Evolutionary conservation across 2,329 filamentous ascomycete genomes (phyloP).

Genomic region (Pestalotiopsis sp.): DNA sequence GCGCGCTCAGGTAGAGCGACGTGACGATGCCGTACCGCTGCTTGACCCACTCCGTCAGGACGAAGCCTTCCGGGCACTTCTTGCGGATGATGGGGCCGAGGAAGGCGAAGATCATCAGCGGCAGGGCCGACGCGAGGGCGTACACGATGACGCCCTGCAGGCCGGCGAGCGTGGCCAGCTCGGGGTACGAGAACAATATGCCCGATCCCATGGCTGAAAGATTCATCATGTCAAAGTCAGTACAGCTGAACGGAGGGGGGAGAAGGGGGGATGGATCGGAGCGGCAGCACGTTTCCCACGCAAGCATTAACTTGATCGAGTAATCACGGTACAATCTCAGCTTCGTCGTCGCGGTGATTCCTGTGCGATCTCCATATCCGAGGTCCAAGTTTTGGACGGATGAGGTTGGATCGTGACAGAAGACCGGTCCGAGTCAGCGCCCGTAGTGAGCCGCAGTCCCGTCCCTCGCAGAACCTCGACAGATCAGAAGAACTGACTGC

Average conservation of each 20-base stretch:
- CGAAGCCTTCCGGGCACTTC: slow-evolving; percentile 82
- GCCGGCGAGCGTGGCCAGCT: slow-evolving; percentile 77
- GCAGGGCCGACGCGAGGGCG: slow-evolving; percentile 71
- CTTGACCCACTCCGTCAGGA: slow-evolving; percentile 82
- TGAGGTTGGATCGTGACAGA: slow-evolving; percentile 54
- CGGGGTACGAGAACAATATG: slow-evolving; percentile 81
- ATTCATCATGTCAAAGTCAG: slow-evolving; percentile 46
- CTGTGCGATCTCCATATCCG: slow-evolving; percentile 21
- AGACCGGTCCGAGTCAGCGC: slow-evolving; percentile 65
- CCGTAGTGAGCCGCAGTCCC: slow-evolving; percentile 79
- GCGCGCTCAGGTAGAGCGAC: slow-evolving; percentile 73
- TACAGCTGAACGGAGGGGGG: slow-evolving; percentile 25
- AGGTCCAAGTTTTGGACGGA: slow-evolving; percentile 16
- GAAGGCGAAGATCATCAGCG: slow-evolving; percentile 73
- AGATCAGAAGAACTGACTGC: slow-evolving; percentile 7
- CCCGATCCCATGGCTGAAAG: slow-evolving; percentile 76
- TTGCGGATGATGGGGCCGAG: slow-evolving; percentile 77
- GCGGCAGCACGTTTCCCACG: slow-evolving; percentile 97
- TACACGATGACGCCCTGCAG: slow-evolving; percentile 80
- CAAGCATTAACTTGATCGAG: slow-evolving; percentile 99
- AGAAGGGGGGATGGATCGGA: slow-evolving; percentile 49
- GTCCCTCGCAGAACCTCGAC: slow-evolving; percentile 20
- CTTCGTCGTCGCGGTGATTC: slow-evolving; percentile 57
- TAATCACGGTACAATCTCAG: slow-evolving; percentile 96
- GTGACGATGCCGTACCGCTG: slow-evolving; percentile 73